Base-by-base conservation (phyloP, 2,329 filamentous ascomycete genomes). In the Aspergillus sojae region DNA sequence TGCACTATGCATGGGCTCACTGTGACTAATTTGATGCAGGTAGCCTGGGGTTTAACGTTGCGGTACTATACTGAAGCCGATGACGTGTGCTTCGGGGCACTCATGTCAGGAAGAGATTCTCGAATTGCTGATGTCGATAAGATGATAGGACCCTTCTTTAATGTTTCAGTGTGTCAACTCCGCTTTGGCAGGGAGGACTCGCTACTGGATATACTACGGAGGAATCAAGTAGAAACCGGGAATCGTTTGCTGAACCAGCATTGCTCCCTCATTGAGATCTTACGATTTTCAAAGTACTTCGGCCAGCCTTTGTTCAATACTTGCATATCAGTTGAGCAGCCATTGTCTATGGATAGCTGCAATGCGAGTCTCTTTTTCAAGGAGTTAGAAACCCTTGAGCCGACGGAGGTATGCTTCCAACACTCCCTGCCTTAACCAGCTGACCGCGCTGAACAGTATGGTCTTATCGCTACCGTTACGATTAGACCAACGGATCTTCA, bases 31-130 rank as follows among this genome's bases (percentile, higher is more conserved):
- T 21, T 64, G 10, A 50, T 58, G 14, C 58, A 64, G 16, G 52
- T 66, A 1, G 62, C 64, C 19, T 66, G 64, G 62, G 62, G 58
- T 14, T 14, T 64, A 19, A 57, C 39, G 2, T 55, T 66, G 30
- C 23, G 16, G 4, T 39, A 53, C 21, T 62, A 61, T 14, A 67
- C 52, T 19, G 55, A 48, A 14, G 53, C 57, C 2, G 43, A 45
- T 16, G 34, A 59, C 12, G 57, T 64, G 7, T 65, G 61, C 45
- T 66, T 67, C 23, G 60, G 64, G 4, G 55, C 58, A 14, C 46
- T 66, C n/a, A 45, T 60, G 4, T 58, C 62, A 5, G 62, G 62
- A 4, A 57, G 64, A 36, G 62, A 66, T 30, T 30, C 9, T 1
- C 57, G 28, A 3, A 32, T 62, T 23, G 28, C 46, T 3, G 36